These are phyloP conservation scores for Gossypium herbaceum DNA, from an alignment of 345 rosid genomes.

Conservation along the genomic window DNA sequence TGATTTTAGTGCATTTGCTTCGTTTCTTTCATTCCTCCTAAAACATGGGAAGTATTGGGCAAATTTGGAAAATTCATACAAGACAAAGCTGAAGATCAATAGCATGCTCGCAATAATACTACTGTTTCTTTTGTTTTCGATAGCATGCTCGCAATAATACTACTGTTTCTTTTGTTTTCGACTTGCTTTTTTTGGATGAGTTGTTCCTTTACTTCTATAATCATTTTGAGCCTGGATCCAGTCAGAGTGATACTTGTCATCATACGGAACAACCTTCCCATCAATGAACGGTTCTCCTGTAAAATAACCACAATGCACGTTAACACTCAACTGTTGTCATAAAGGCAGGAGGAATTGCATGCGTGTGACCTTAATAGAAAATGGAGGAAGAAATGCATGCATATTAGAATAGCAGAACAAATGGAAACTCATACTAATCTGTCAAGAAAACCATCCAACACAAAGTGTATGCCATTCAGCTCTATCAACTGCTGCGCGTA, in stretches of 20 bases:
- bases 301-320: neutral
- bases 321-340: neutral
- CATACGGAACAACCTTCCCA: conserved; percentile 10
- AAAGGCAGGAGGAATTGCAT: neutral
- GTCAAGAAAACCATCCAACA: no score
- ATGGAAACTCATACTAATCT: neutral
- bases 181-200: neutral
- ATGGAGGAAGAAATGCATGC: neutral
- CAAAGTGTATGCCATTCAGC: neutral
- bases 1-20: neutral
- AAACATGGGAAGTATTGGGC: neutral
- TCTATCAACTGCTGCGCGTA: neutral
- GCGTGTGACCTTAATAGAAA: neutral
- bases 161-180: neutral
- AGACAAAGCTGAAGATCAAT: neutral
- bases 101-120: neutral
- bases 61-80: neutral
- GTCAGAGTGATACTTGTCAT: conserved; percentile 15
- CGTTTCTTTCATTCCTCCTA: neutral
- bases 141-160: neutral
- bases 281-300: conserved; percentile 8
- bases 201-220: neutral
- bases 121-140: neutral
- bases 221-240: neutral
- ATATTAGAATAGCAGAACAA: neutral